These are phyloP conservation scores for Eutrema heterophyllum DNA, from an alignment of 345 rosid genomes.

Conservation along the genomic window DNA sequence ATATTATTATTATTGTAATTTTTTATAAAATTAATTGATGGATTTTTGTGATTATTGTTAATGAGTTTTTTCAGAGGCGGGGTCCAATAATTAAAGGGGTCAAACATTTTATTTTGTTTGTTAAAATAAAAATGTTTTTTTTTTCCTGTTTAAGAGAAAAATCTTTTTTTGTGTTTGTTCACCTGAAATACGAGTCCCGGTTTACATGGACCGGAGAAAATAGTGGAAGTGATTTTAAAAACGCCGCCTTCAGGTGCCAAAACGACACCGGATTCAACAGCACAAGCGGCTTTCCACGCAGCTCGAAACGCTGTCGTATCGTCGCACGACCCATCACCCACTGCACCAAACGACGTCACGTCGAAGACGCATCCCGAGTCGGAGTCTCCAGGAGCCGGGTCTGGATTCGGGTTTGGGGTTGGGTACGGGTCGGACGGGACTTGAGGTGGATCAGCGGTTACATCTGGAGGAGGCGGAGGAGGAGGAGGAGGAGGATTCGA, in stretches of 20 bases:
- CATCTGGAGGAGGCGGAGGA: constrained; percentile 10
- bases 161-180: not conserved
- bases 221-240: constrained; percentile 79
- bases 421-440: constrained; percentile 72
- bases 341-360: constrained; percentile 72
- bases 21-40: not conserved
- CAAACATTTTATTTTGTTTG: not conserved
- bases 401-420: constrained; percentile 17
- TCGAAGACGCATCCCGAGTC: constrained; percentile 44
- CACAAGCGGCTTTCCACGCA: constrained; percentile 95
- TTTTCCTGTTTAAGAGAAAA: not conserved
- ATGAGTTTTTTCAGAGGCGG: not conserved
- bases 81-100: not conserved
- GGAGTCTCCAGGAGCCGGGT: constrained; percentile 34
- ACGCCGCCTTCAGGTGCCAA: constrained; percentile 60
- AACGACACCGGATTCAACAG: constrained; percentile 54
- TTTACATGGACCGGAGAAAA: constrained; percentile 89
- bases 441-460: constrained; percentile 33
- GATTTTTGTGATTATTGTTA: not conserved
- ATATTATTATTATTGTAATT: too few relatives aligned
- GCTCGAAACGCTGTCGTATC: constrained; percentile 72
- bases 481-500: constrained; percentile 20
- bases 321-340: constrained; percentile 75
- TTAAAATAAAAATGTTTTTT: not conserved
- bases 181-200: constrained; percentile 83